Percentiles rank a stretch among this genome's conserved stretches.
Conservation (phyloP, 768 basidiomycete species). For the Trametes maxima region DNA sequence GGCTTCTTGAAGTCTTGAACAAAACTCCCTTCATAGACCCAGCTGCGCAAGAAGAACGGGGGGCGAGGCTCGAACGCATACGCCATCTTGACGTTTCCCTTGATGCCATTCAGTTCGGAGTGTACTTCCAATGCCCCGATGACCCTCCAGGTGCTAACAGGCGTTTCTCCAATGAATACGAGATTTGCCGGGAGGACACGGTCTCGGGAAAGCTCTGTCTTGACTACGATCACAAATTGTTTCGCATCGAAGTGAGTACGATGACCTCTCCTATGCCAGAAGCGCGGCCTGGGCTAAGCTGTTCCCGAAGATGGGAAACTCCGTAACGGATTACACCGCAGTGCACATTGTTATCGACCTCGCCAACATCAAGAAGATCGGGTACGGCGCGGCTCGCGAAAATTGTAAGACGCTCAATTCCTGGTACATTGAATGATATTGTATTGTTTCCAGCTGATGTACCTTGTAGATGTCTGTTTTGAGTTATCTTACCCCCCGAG, state of each 20-base stretch:
- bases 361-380: slow-evolving; percentile 58
- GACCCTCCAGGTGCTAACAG: slow-evolving; percentile 24
- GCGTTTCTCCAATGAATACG: slow-evolving; percentile 71
- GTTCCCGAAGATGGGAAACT: slow-evolving; percentile 53
- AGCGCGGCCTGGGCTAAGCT: slow-evolving; percentile 38
- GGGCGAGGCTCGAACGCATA: slow-evolving; percentile 44
- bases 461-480: slow-evolving; percentile 60
- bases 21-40: slow-evolving; percentile 35
- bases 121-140: slow-evolving; percentile 43
- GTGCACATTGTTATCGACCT: slow-evolving; percentile 56
- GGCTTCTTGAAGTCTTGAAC: slow-evolving; percentile 18
- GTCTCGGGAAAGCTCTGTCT: slow-evolving; percentile 57
- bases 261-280: background rate
- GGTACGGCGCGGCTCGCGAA: slow-evolving; percentile 55
- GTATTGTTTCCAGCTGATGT: background rate
- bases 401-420: slow-evolving; percentile 43
- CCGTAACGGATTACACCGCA: slow-evolving; percentile 48
- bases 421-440: slow-evolving; percentile 27
- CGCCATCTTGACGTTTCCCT: slow-evolving; percentile 47
- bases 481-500: slow-evolving; percentile 65
- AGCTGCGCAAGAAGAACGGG: slow-evolving; percentile 27
- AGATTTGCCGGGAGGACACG: slow-evolving; percentile 45
- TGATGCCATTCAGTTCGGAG: slow-evolving; percentile 67
- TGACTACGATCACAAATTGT: slow-evolving; percentile 65
- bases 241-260: slow-evolving; percentile 56